Percentiles rank a stretch among this genome's conserved stretches.
These are phyloP conservation scores for Tetradesmus obliquus DNA, from an alignment of 139 green algal species.

Conservation along the genomic window DNA sequence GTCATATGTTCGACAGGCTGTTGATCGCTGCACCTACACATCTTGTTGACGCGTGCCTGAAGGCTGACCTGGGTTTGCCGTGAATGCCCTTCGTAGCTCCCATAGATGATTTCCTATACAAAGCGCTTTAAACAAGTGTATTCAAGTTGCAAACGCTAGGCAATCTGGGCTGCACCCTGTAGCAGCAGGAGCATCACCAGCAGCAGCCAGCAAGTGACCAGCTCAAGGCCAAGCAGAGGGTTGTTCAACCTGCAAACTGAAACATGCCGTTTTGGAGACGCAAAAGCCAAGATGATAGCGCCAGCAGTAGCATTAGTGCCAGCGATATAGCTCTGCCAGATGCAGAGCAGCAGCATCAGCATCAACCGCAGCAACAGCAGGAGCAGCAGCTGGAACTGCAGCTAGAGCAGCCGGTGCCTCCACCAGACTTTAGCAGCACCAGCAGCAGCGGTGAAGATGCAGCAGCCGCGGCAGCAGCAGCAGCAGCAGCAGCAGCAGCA, in stretches of 20 bases:
- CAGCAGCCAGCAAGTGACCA: neutral
- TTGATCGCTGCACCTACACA: no score
- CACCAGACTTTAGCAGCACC: neutral
- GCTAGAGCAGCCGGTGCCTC: neutral
- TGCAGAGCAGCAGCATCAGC: neutral
- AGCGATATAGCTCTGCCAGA: neutral
- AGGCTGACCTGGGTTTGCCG: no score
- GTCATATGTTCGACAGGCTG: no score
- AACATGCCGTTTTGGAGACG: neutral
- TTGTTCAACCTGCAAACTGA: neutral
- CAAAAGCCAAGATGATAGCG: neutral
- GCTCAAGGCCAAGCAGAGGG: neutral
- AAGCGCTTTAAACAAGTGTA: no score
- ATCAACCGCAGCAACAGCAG: neutral
- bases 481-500: slow-evolving; percentile 13
- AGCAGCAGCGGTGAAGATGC: neutral
- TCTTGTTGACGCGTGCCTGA: no score
- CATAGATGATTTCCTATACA: no score
- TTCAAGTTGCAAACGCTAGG: no score
- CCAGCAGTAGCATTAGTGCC: neutral
- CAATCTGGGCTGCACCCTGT: no score
- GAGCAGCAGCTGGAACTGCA: neutral
- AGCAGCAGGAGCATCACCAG: neutral
- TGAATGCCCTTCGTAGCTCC: no score
- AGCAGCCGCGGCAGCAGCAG: slow-evolving; percentile 3